These are phyloP conservation scores for Pythium rhizo-oryzae DNA, from an alignment of 352 stramenopile genomes.

Conservation along the genomic window DNA sequence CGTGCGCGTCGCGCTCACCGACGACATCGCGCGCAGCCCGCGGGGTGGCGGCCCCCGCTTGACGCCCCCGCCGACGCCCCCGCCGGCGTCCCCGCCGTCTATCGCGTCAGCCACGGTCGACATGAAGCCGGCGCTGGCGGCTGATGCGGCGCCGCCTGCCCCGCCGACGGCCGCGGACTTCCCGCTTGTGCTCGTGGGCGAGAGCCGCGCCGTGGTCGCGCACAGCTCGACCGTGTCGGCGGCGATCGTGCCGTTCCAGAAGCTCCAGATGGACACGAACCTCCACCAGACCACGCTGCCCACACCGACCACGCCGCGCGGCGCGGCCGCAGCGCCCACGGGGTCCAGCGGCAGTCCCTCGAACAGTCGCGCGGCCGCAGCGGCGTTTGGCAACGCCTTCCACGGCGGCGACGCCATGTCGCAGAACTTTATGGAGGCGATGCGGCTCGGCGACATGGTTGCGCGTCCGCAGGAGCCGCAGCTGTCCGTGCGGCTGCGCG, in stretches of 20 bases:
- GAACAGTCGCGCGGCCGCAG: slow-evolving; percentile 5
- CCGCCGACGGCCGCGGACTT: too few species aligned
- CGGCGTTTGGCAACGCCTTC: slow-evolving; percentile 20
- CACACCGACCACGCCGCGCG: slow-evolving; percentile 3
- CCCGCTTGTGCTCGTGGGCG: slow-evolving; percentile 56
- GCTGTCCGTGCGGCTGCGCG: slow-evolving; percentile 69
- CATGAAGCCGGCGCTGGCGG: too few species aligned
- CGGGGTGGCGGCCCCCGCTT: too few species aligned
- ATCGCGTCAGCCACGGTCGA: too few species aligned
- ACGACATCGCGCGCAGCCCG: too few species aligned
- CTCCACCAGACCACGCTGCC: slow-evolving; percentile 74
- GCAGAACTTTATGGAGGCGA: slow-evolving; percentile 71
- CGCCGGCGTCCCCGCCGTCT: too few species aligned
- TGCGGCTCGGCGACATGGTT: slow-evolving; percentile 54
- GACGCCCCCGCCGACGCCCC: too few species aligned
- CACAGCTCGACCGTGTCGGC: slow-evolving; percentile 31
- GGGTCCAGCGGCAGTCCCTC: slow-evolving; percentile 13
- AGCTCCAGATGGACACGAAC: slow-evolving; percentile 79
- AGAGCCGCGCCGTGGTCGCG: slow-evolving; percentile 11
- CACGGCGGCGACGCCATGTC: slow-evolving; percentile 39
- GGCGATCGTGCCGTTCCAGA: slow-evolving; percentile 81
- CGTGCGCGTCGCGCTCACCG: slow-evolving; percentile 46
- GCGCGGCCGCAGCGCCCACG: background rate
- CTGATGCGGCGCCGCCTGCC: too few species aligned
- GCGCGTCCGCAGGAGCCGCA: slow-evolving; percentile 59